phyloP scores from a whole-genome alignment of 129 eudicot genomes.

The Ambrosia trifida region DNA sequence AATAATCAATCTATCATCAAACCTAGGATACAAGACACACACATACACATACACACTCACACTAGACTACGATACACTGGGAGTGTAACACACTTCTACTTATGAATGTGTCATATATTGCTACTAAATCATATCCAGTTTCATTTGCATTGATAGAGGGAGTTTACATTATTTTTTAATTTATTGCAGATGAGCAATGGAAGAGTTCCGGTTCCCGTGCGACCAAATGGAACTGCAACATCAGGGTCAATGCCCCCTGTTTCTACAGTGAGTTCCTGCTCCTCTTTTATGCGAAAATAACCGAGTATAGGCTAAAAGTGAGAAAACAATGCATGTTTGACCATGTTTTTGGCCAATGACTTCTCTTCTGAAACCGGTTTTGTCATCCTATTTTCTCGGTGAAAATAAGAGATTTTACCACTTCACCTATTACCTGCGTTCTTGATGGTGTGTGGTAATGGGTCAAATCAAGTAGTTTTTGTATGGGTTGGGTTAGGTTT shows the following conservation, averaged over 20 bases:
- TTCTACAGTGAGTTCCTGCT: slow-evolving; percentile 42
- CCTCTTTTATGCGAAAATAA: background rate
- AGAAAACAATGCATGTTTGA: background rate
- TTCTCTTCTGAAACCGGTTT: background rate
- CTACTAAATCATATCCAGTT: background rate
- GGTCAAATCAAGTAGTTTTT: background rate
- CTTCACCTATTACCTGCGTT: background rate
- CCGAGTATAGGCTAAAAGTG: background rate
- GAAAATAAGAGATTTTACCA: background rate
- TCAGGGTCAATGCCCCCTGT: slow-evolving; percentile 39
- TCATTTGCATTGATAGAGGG: background rate
- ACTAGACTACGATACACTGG: background rate
- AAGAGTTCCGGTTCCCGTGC: slow-evolving; percentile 48
- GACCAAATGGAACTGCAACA: slow-evolving; percentile 47
- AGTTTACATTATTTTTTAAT: background rate
- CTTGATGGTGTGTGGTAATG: background rate
- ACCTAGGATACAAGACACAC: background rate
- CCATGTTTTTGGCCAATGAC: background rate
- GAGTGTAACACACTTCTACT: background rate
- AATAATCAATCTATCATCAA: slow-evolving; percentile 7
- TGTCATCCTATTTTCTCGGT: background rate
- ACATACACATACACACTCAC: background rate
- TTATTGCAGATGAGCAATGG: slow-evolving; percentile 49
- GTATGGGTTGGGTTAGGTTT: background rate
- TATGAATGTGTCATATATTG: background rate